These are phyloP conservation scores for Leishmania arabica DNA, from an alignment of 208 protist species.

Conservation along the genomic window DNA sequence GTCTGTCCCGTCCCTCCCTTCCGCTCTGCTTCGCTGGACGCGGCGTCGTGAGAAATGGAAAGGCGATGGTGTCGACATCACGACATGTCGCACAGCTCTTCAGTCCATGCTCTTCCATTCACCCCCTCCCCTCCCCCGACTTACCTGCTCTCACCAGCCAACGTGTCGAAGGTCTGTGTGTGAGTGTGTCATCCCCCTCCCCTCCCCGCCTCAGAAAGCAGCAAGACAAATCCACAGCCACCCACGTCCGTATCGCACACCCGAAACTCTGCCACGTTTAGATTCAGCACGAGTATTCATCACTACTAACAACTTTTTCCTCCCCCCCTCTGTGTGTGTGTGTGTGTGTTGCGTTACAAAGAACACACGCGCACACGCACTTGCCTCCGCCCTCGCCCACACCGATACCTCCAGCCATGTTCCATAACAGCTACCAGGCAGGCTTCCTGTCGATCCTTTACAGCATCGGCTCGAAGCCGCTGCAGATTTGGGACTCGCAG, in stretches of 20 bases:
- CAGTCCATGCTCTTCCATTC: neutral
- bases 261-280: neutral
- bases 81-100: neutral
- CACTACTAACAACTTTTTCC: neutral
- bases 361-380: neutral
- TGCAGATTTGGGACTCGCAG: slow-evolving; percentile 99
- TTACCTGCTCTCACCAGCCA: neutral
- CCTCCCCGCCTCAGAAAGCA: neutral
- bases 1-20: neutral
- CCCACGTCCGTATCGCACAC: neutral
- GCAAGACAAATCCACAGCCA: neutral
- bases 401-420: slow-evolving; percentile 81
- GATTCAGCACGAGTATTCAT: neutral
- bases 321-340: neutral
- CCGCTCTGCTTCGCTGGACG: neutral
- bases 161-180: neutral
- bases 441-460: slow-evolving; percentile 99
- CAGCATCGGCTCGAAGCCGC: slow-evolving; percentile 97
- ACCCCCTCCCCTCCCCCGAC: neutral
- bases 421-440: slow-evolving; percentile 99
- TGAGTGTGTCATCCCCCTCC: neutral
- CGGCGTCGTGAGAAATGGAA: neutral
- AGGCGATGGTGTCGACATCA: neutral
- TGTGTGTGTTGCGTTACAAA: neutral
- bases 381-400: neutral